Evolutionary conservation across 140 eudicot genomes (phyloP).

Genomic region (Bidens hawaiensis): DNA sequence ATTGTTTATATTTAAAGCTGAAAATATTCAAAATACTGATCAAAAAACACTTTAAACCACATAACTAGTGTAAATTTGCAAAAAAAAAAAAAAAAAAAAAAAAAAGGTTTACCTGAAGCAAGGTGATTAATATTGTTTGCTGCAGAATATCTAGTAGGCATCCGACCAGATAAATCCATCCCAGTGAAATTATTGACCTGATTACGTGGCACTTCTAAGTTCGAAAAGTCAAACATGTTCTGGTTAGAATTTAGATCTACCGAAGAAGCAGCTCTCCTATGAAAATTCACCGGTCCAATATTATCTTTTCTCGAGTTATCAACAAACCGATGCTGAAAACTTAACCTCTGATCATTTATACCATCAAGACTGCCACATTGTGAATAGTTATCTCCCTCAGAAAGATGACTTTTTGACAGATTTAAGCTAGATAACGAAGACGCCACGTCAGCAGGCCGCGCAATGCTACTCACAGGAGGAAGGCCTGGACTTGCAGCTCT

Average conservation of each 20-base stretch:
- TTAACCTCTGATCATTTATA: constrained; percentile 30
- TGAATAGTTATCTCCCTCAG: constrained; percentile 28
- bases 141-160: constrained; percentile 36
- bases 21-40: constrained; percentile 8
- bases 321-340: constrained; percentile 35
- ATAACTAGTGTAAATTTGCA: not conserved
- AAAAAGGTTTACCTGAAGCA: constrained; percentile 38
- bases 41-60: not conserved
- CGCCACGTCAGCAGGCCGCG: constrained; percentile 44
- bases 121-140: constrained; percentile 26
- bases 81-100: too few relatives aligned
- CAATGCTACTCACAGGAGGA: constrained; percentile 34
- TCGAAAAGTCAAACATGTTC: constrained; percentile 35
- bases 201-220: constrained; percentile 24
- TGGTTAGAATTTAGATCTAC: constrained; percentile 35
- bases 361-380: constrained; percentile 27
- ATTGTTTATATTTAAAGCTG: constrained; percentile 36
- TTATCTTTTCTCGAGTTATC: constrained; percentile 40
- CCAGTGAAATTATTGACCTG: constrained; percentile 28
- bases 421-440: too few relatives aligned
- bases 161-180: constrained; percentile 28
- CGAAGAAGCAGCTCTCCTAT: constrained; percentile 53
- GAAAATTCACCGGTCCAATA: constrained; percentile 31
- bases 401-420: constrained; percentile 31
- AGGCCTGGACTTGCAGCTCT: constrained; percentile 39